Evolutionary conservation across 768 basidiomycete species (phyloP), one percentile per base, ranked within the genome.

Genomic region (Punctularia strigosozonata): DNA sequence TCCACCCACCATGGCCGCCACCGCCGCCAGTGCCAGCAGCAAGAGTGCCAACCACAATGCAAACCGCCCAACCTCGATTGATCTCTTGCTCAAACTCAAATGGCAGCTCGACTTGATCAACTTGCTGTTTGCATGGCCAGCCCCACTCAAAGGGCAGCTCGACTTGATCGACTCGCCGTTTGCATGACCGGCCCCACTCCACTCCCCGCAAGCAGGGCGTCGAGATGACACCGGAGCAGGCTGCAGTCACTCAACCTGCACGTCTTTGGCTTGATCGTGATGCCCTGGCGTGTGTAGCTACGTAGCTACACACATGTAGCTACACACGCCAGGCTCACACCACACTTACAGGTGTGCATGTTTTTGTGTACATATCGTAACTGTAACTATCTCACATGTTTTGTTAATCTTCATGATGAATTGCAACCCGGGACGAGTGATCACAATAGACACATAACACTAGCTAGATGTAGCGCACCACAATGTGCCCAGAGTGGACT

Each of bases 1-100:
- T 34, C 33, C 33, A 13, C 10, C 33, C 8, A 10, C 10, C 10
- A 34, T 10, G 19, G 8, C 33, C 36, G 28, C 41, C 26, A 40
- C 46, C 46, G 22, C 24, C 14, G 15, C 21, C 43, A 32, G 20
- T n/a, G n/a, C n/a, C n/a, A n/a, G n/a, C n/a, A n/a, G n/a, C n/a
- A n/a, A n/a, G n/a, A n/a, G n/a, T n/a, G n/a, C n/a, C n/a, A n/a
- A n/a, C n/a, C n/a, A n/a, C n/a, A n/a, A n/a, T n/a, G n/a, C n/a
- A n/a, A n/a, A n/a, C n/a, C n/a, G n/a, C n/a, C 43, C 41, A 31
- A 40, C 42, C 26, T 48, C 33, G 10, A 84, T 87, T 52, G 85
- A 89, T 59, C 71, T 84, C 43, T 73, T 73, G 35, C 70, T 89
- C 44, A 83, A 84, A 49, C 74, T 89, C 45, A 86, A 89, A 53